Evolutionary conservation across 768 basidiomycete species (phyloP).

Genomic region (Boletus reticulatus): DNA sequence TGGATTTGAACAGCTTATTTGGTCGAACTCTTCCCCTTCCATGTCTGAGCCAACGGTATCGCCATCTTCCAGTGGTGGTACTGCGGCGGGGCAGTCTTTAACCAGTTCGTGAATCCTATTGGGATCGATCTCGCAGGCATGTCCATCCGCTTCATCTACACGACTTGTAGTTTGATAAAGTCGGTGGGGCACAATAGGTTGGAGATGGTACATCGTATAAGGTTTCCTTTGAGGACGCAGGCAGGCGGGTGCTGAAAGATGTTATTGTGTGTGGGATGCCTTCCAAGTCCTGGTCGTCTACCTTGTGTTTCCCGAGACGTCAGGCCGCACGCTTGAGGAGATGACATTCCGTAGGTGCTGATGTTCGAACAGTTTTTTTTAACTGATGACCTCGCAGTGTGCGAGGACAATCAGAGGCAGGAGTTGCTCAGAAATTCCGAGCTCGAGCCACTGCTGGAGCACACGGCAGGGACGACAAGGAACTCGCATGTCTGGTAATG

Average conservation of each 20-base stretch:
- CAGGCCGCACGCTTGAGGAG: slow-evolving; percentile 18
- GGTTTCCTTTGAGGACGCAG: neutral
- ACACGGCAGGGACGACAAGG: no score
- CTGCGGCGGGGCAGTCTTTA: slow-evolving; percentile 30
- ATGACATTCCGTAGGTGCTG: slow-evolving; percentile 14
- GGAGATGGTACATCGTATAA: slow-evolving; percentile 17
- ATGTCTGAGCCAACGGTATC: slow-evolving; percentile 59
- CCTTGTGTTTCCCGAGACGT: slow-evolving; percentile 20
- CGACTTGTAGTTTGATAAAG: neutral
- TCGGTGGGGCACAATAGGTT: neutral
- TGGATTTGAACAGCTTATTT: slow-evolving; percentile 17
- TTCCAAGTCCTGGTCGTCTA: slow-evolving; percentile 17
- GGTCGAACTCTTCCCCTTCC: slow-evolving; percentile 65
- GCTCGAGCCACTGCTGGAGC: neutral
- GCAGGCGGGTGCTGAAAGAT: neutral
- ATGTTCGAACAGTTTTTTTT: neutral
- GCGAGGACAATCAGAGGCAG: neutral
- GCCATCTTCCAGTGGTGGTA: slow-evolving; percentile 59
- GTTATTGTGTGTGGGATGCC: slow-evolving; percentile 11
- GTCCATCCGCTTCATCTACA: neutral
- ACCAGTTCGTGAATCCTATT: slow-evolving; percentile 17
- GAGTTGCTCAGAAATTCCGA: neutral
- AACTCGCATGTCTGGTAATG: no score
- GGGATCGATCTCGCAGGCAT: slow-evolving; percentile 10
- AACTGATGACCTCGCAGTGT: neutral